Conservation (phyloP, 2,329 filamentous ascomycete genomes). For the Xylariaceae sp. region DNA sequence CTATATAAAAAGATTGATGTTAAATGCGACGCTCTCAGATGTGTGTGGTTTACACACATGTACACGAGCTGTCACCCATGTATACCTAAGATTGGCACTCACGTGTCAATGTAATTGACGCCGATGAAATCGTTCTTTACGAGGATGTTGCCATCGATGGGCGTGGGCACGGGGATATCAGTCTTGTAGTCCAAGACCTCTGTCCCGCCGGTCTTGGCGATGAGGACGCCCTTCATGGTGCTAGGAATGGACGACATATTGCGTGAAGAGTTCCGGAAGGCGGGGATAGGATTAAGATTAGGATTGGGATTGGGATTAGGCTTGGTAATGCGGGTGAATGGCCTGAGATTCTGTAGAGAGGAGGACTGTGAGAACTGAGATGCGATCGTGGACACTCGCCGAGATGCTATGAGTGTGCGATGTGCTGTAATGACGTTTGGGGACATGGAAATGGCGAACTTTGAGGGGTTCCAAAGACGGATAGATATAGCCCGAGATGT, state of each 20-base stretch:
- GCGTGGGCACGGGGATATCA: slow-evolving; percentile 64
- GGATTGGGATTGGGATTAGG: background rate
- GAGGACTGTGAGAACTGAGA: slow-evolving; percentile 10
- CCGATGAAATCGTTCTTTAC: slow-evolving; percentile 76
- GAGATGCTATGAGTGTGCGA: slow-evolving; percentile 15
- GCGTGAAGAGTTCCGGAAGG: slow-evolving; percentile 2
- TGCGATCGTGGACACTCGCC: slow-evolving; percentile 15
- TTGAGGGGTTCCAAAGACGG: background rate
- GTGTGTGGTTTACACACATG: background rate
- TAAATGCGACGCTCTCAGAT: slow-evolving; percentile 1
- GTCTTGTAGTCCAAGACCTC: slow-evolving; percentile 68
- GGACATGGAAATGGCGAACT: slow-evolving; percentile 12
- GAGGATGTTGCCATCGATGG: slow-evolving; percentile 65
- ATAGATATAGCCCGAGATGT: background rate
- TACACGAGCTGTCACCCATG: background rate
- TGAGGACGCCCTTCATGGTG: slow-evolving; percentile 67
- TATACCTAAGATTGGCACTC: slow-evolving; percentile 21
- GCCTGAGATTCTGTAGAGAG: background rate
- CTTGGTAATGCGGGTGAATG: background rate
- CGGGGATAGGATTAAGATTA: background rate
- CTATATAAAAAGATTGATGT: slow-evolving; percentile 29
- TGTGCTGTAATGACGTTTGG: slow-evolving; percentile 14
- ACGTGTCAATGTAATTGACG: slow-evolving; percentile 85
- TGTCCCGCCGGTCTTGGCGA: slow-evolving; percentile 65
- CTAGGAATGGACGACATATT: slow-evolving; percentile 44